phyloP scores from a whole-genome alignment of 306 rosid genomes.

The Boehmeria nivea region DNA sequence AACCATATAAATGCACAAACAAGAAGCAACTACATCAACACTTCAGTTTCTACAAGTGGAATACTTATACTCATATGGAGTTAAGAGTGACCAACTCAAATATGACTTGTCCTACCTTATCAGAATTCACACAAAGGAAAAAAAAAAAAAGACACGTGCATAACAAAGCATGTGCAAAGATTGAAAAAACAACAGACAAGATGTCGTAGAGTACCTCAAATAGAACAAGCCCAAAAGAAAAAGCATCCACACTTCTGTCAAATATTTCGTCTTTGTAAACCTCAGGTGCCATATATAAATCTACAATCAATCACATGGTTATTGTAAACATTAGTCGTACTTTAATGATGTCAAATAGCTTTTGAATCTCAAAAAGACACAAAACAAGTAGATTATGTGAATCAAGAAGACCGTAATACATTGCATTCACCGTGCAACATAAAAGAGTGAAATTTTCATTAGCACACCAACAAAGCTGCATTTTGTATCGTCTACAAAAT shows the following conservation, averaged over 20 bases:
- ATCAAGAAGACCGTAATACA: no score
- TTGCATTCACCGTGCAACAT: no score
- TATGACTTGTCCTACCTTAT: no score
- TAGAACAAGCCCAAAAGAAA: constrained; percentile 81
- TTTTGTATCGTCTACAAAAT: no score
- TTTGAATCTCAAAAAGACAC: no score
- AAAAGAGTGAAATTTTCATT: no score
- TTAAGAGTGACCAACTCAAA: no score
- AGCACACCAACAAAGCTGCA: neutral
- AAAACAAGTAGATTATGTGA: no score
- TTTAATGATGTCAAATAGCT: neutral
- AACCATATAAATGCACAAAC: no score
- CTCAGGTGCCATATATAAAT: constrained; percentile 87
- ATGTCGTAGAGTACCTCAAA: constrained; percentile 57
- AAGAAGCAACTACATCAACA: neutral
- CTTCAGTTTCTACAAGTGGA: no score
- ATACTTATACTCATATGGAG: no score
- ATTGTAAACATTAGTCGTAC: neutral
- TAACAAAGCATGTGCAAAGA: neutral
- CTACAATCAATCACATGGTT: constrained; percentile 37
- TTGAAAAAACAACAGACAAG: neutral
- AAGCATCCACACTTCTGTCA: constrained; percentile 80
- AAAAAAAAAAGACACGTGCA: neutral
- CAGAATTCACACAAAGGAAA: neutral
- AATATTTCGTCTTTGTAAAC: constrained; percentile 68